Evolutionary conservation across 139 green algal genomes (phyloP), one percentile per base, ranked within the genome.

Genomic region (Edaphochlamys debaryana): DNA sequence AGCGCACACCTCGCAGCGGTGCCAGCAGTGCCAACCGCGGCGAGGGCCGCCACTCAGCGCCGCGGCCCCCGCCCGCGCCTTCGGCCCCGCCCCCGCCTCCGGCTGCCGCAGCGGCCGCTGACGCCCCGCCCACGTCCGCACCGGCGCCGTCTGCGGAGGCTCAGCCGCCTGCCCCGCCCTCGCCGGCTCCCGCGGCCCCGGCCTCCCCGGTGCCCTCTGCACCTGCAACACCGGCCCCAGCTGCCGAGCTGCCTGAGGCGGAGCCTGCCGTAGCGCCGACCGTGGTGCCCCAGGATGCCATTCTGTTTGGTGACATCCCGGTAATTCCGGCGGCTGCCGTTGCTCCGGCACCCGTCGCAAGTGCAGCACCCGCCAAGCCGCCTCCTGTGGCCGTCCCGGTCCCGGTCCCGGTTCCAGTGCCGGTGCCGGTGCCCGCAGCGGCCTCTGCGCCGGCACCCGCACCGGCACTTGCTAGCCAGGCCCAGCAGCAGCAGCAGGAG

Each of bases 251-350:
- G 40, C 37, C 67, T 15, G 38, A 38, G 19, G 67, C 70, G 45
- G 13, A 50, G 32, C 70, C 70, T 32, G 70, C 7, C 30, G 69
- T 34, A 50, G 66, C 34, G 48, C 48, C 76, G 5, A 40, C 79
- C 22, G 40, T 29, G 11, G 68, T 73, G 25, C 85, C 79, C 1
- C 41, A 84, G 48, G 67, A 68, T 32, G 85, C 85, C 41, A 85
- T 82, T 6, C 66, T 76, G 30, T 86, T 85, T 50, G 77, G 85
- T 4, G 82, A 80, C 30, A 80, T 87, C 29, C 72, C 66, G 4
- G 82, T 87, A 13, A 80, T 76, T 5, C 67, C 62, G 1, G 20
- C n/a, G n/a, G n/a, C n/a, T n/a, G n/a, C n/a, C n/a, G n/a, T n/a
- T n/a, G n/a, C n/a, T n/a, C 60, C 69, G 32, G 23, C 36, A 2